Evolutionary conservation across 345 rosid genomes (phyloP).

Genomic region (Barbarea vulgaris): DNA sequence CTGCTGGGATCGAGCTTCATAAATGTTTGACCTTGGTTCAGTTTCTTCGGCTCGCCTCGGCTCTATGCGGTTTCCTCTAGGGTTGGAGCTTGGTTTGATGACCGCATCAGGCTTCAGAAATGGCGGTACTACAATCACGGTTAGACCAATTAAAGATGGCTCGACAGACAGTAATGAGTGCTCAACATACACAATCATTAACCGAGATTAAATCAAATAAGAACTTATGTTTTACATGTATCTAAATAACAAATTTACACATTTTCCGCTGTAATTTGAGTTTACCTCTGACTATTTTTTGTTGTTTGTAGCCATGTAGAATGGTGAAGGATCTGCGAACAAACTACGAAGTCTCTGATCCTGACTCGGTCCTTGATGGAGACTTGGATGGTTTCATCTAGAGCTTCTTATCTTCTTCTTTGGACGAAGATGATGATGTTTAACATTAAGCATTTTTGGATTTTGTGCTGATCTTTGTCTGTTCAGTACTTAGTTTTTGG

Average conservation of each 20-base stretch:
- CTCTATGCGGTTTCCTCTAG: too few relatives aligned
- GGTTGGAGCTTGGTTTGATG: too few relatives aligned
- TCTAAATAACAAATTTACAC: conserved; percentile 22
- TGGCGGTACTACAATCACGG: conserved; percentile 94
- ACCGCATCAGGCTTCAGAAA: too few relatives aligned
- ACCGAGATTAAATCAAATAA: conserved; percentile 85
- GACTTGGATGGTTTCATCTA: conserved; percentile 81
- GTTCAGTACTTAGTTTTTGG: not conserved
- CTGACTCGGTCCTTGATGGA: conserved; percentile 90
- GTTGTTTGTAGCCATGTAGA: conserved; percentile 68
- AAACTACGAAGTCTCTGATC: conserved; percentile 84
- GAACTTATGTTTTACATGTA: conserved; percentile 91
- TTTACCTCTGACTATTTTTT: conserved; percentile 16
- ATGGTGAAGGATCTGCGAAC: conserved; percentile 97
- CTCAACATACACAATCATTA: conserved; percentile 90
- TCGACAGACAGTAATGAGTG: conserved; percentile 85
- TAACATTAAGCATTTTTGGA: conserved; percentile 14
- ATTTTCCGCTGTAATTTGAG: not conserved
- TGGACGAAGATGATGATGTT: conserved; percentile 57
- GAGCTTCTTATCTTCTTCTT: conserved; percentile 74
- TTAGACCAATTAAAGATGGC: conserved; percentile 88
- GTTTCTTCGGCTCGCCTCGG: too few relatives aligned
- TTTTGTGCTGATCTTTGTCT: conserved; percentile 5
- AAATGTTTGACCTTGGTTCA: too few relatives aligned
- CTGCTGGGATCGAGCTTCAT: too few relatives aligned